Conservation (phyloP, 2,329 filamentous ascomycete genomes). For the Fusarium torulosum region DNA sequence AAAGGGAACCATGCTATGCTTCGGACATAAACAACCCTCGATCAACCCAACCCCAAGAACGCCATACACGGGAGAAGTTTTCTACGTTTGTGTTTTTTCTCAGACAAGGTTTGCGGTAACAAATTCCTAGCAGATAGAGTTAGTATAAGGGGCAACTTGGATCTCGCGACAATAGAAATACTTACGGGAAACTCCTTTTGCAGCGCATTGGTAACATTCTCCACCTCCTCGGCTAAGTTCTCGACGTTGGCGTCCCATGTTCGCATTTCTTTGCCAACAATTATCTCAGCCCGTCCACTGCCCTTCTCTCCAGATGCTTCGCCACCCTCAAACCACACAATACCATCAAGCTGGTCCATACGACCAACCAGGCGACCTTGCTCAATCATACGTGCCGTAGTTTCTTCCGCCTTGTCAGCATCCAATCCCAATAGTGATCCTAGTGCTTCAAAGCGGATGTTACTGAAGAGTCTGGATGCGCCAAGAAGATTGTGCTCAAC, state of each 20-base stretch:
- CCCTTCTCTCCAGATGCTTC: constrained; percentile 78
- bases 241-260: constrained; percentile 93
- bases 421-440: constrained; percentile 83
- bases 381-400: constrained; percentile 95
- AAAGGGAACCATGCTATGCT: constrained; percentile 38
- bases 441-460: constrained; percentile 81
- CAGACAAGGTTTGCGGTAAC: constrained; percentile 65
- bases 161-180: constrained; percentile 12
- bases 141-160: constrained; percentile 10
- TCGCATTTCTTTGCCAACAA: constrained; percentile 78
- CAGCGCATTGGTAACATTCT: constrained; percentile 84
- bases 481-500: constrained; percentile 96
- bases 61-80: constrained; percentile 40
- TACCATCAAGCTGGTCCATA: constrained; percentile 92
- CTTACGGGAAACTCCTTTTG: constrained; percentile 81
- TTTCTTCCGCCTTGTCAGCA: constrained; percentile 86
- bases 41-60: constrained; percentile 40
- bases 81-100: constrained; percentile 29
- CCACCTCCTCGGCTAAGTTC: constrained; percentile 87
- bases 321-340: constrained; percentile 86
- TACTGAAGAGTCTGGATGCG: constrained; percentile 82
- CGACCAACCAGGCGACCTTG: constrained; percentile 87
- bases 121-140: constrained; percentile 60
- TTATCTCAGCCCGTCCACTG: constrained; percentile 72
- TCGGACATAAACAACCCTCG: constrained; percentile 32